Percentiles rank a stretch among this genome's conserved stretches.
These are phyloP conservation scores for Adansonia madagascariensis DNA, from an alignment of 441 rosid species.

Conservation along the genomic window DNA sequence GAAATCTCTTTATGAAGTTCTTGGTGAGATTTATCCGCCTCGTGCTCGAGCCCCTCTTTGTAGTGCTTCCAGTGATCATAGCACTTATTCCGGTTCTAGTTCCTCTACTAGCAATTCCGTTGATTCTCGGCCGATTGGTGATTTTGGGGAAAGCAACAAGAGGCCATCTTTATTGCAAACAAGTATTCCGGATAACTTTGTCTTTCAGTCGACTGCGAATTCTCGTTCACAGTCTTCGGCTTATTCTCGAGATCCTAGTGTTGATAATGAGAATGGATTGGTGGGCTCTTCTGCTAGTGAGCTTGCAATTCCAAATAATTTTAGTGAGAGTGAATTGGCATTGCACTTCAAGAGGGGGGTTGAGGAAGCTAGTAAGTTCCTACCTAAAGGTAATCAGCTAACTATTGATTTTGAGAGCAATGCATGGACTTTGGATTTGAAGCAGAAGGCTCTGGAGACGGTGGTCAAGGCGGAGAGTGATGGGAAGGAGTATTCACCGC, in stretches of 20 bases:
- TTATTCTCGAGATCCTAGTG: conserved; percentile 25
- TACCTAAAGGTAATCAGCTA: conserved; percentile 64
- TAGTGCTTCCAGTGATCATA: conserved; percentile 33
- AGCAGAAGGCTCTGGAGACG: conserved; percentile 31
- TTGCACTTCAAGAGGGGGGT: conserved; percentile 74
- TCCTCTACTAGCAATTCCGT: conserved; percentile 32
- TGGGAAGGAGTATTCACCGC: conserved; percentile 38
- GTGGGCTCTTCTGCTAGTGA: conserved; percentile 32
- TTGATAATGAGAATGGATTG: conserved; percentile 30
- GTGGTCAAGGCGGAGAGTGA: conserved; percentile 42
- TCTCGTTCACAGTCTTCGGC: conserved; percentile 26
- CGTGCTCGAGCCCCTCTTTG: conserved; percentile 29
- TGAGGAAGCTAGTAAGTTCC: conserved; percentile 87
- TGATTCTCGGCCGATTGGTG: conserved; percentile 40
- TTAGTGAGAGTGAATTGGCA: conserved; percentile 54
- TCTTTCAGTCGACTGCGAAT: conserved; percentile 44
- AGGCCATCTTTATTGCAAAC: conserved; percentile 33
- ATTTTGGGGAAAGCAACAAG: conserved; percentile 38
- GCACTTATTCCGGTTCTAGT: conserved; percentile 38
- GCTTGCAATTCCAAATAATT: conserved; percentile 45
- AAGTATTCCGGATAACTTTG: conserved; percentile 40
- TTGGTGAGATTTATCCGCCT: conserved; percentile 45
- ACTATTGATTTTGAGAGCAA: conserved; percentile 41
- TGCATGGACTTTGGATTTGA: conserved; percentile 28
- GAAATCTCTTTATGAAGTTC: conserved; percentile 62